Evolutionary conservation across 2,329 filamentous ascomycete genomes (phyloP).

Genomic region (Pseudonectria buxi): DNA sequence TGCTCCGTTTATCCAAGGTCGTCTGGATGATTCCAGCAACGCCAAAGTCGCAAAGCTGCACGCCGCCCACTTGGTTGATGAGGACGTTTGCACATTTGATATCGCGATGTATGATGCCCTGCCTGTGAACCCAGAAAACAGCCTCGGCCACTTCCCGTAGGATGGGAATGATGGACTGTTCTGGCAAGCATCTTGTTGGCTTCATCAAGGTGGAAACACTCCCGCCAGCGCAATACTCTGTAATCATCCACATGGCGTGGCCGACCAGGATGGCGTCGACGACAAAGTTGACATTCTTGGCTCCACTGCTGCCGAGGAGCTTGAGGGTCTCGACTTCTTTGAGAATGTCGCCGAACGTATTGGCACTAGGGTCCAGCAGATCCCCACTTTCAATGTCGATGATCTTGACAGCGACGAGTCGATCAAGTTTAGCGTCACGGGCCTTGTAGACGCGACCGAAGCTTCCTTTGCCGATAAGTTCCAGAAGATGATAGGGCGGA

Average conservation of each 20-base stretch:
- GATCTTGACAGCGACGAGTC: constrained; percentile 64
- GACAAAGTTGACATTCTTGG: constrained; percentile 74
- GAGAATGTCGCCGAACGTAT: constrained; percentile 56
- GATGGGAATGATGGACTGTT: constrained; percentile 65
- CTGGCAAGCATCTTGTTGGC: constrained; percentile 60
- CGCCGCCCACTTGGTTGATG: constrained; percentile 66
- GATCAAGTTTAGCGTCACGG: constrained; percentile 34
- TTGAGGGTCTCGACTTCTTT: constrained; percentile 56
- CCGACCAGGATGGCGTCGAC: constrained; percentile 73
- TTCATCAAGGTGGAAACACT: constrained; percentile 70
- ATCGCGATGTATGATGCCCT: constrained; percentile 64
- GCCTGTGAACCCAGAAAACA: constrained; percentile 59
- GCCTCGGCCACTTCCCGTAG: constrained; percentile 60
- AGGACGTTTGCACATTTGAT: constrained; percentile 76
- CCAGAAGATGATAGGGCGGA: constrained; percentile 61
- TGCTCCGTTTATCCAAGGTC: constrained; percentile 69
- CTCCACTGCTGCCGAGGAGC: constrained; percentile 65
- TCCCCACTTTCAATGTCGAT: constrained; percentile 71
- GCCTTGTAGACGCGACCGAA: constrained; percentile 73
- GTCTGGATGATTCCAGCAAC: constrained; percentile 73
- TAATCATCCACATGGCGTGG: constrained; percentile 80
- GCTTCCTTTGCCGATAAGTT: constrained; percentile 68
- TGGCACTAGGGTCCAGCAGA: constrained; percentile 49
- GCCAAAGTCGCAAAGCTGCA: constrained; percentile 81
- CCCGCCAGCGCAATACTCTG: constrained; percentile 78